Conservation (phyloP, 2,329 filamentous ascomycete genomes). For the Diaporthe aspalathi region DNA sequence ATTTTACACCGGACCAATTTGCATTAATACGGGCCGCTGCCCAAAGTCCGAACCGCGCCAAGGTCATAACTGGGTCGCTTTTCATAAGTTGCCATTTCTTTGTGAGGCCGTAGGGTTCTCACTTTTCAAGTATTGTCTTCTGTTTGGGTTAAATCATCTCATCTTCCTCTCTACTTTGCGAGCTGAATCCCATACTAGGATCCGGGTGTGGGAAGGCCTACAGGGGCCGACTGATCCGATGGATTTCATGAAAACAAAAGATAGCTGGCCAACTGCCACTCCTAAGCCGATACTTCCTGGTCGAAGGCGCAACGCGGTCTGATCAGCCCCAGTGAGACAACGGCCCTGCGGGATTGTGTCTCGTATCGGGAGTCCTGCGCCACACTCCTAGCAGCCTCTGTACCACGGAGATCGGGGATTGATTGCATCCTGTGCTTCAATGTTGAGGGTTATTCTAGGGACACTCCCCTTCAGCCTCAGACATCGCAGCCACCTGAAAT, state of each 20-base stretch:
- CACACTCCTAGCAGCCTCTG: not conserved
- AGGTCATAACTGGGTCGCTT: not conserved
- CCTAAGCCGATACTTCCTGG: not conserved
- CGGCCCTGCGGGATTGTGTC: slow-evolving; percentile 7
- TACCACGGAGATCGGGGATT: not conserved
- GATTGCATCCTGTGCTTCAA: not conserved
- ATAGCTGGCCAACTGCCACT: not conserved
- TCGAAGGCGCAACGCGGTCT: not conserved
- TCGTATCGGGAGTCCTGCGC: slow-evolving; percentile 22
- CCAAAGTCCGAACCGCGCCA: slow-evolving; percentile 18
- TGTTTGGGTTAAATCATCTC: not conserved
- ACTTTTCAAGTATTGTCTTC: not conserved
- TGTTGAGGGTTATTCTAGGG: not conserved
- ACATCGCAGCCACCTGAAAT: too few species aligned
- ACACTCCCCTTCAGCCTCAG: not conserved
- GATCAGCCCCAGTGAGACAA: not conserved
- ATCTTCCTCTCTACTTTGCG: not conserved
- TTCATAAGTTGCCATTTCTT: not conserved
- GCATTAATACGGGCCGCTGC: slow-evolving; percentile 28
- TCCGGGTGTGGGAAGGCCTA: not conserved
- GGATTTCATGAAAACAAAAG: not conserved
- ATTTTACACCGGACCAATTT: slow-evolving; percentile 25
- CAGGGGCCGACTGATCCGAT: not conserved
- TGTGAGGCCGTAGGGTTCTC: not conserved
- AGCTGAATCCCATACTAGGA: not conserved